phyloP scores from a whole-genome alignment of 2,329 filamentous ascomycete genomes.

The Chaetomiaceae sp. region DNA sequence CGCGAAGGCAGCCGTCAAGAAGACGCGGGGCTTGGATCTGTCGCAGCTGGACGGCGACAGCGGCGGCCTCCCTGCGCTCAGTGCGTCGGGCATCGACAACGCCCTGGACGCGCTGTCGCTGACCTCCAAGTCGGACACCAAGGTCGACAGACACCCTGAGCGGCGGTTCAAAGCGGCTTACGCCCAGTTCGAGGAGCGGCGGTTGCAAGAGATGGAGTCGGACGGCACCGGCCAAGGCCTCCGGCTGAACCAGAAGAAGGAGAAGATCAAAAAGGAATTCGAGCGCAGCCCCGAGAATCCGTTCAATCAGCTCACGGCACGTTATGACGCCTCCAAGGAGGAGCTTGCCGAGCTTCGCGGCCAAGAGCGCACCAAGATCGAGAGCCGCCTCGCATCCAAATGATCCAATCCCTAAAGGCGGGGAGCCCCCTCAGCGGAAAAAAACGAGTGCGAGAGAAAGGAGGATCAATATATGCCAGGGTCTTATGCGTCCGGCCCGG shows the following conservation, averaged over 20 bases:
- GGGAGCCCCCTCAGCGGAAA: not conserved
- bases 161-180: conserved; percentile 82
- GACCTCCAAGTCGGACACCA: conserved; percentile 49
- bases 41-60: conserved; percentile 62
- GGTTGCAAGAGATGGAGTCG: conserved; percentile 77
- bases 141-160: conserved; percentile 87
- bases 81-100: conserved; percentile 86
- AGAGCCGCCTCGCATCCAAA: conserved; percentile 59
- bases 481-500: conserved; percentile 11
- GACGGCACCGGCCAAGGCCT: conserved; percentile 70
- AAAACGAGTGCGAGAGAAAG: not conserved
- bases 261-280: conserved; percentile 85
- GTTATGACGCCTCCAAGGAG: conserved; percentile 73
- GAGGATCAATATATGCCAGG: not conserved
- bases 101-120: conserved; percentile 81
- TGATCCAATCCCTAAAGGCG: conserved; percentile 24
- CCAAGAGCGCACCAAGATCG: conserved; percentile 67
- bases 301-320: conserved; percentile 76
- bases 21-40: conserved; percentile 67
- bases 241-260: conserved; percentile 76
- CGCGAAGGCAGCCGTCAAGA: conserved; percentile 62
- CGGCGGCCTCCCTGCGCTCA: conserved; percentile 53
- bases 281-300: conserved; percentile 93
- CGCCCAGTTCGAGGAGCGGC: conserved; percentile 72
- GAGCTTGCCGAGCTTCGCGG: conserved; percentile 65